These are phyloP conservation scores for Microbotryomycetes sp. DNA, from an alignment of 1,284 basidiomycete species.

Conservation along the genomic window DNA sequence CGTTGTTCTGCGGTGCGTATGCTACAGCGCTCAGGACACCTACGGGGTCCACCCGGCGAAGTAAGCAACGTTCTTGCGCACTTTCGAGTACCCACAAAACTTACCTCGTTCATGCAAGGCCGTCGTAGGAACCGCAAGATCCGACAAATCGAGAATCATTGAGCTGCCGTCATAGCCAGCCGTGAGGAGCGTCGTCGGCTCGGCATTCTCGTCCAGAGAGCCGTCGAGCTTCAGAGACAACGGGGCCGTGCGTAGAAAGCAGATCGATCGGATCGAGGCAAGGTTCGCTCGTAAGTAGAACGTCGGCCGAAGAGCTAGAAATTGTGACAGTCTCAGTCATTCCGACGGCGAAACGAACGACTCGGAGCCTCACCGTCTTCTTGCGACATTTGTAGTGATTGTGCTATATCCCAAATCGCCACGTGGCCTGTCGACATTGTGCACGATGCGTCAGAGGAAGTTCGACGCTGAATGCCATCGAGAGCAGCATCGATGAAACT, in stretches of 20 bases:
- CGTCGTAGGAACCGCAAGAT: constrained; percentile 52
- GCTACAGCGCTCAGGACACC: background rate
- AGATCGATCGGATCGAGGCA: constrained; percentile 64
- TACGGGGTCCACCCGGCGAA: background rate
- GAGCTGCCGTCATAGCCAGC: constrained; percentile 71
- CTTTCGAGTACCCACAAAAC: background rate
- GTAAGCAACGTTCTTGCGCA: background rate
- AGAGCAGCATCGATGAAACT: background rate
- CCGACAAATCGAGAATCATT: constrained; percentile 64
- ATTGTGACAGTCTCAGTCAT: too few species aligned
- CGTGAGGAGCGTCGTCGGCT: constrained; percentile 65
- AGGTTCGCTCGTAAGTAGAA: constrained; percentile 67
- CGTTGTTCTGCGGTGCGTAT: background rate
- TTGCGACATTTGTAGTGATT: background rate
- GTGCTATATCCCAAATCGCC: background rate
- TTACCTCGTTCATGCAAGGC: constrained; percentile 63
- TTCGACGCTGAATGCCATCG: background rate
- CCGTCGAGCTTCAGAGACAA: constrained; percentile 49
- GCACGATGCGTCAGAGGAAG: too few species aligned
- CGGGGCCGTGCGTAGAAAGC: constrained; percentile 64
- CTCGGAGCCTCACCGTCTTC: background rate
- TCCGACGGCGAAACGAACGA: too few species aligned
- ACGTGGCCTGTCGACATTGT: background rate
- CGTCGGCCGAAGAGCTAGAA: constrained; percentile 47
- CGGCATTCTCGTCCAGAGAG: constrained; percentile 44